These are phyloP conservation scores for Cucumis cinereus DNA, from an alignment of 306 rosid genomes.

Conservation along the genomic window DNA sequence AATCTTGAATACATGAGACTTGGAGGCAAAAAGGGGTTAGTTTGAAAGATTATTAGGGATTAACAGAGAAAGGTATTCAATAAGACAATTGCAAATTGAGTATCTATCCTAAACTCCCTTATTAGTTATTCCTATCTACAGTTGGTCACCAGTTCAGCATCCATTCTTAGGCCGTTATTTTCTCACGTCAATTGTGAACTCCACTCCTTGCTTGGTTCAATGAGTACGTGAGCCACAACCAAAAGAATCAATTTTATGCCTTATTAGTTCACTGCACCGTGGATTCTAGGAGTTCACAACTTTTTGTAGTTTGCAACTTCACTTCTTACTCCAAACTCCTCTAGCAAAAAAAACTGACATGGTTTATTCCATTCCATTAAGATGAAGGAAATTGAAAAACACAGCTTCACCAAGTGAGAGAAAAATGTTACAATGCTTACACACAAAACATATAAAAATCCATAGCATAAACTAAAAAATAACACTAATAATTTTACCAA, in stretches of 20 bases:
- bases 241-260: no score
- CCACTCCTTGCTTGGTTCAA: no score
- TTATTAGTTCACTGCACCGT: no score
- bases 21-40: neutral
- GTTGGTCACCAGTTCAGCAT: neutral
- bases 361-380: neutral
- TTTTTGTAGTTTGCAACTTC: no score
- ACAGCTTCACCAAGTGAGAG: neutral
- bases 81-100: no score
- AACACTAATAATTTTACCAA: conserved; percentile 34
- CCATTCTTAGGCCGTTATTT: neutral
- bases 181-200: neutral
- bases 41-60: neutral
- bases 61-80: neutral
- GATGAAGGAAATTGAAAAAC: neutral
- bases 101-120: neutral
- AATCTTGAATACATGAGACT: neutral
- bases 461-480: neutral
- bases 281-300: no score
- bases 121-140: neutral
- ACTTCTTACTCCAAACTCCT: no score
- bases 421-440: neutral
- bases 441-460: neutral
- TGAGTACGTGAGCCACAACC: no score
- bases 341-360: neutral